Evolutionary conservation across 345 rosid species (phyloP).

Genomic region (Euclidium syriacum): DNA sequence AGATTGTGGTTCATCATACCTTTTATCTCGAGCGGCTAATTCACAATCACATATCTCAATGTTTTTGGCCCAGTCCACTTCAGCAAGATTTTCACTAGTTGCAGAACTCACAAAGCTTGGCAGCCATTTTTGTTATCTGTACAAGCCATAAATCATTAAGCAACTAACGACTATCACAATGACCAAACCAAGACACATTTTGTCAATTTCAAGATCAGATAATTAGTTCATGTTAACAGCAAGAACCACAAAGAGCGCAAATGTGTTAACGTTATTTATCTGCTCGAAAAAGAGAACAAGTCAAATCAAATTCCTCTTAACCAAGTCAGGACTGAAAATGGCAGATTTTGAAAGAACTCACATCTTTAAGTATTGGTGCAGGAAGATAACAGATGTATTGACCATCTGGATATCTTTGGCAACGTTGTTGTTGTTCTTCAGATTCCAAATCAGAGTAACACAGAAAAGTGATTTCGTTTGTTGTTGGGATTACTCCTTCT

Average conservation of each 20-base stretch:
- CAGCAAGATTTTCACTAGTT: constrained; percentile 78
- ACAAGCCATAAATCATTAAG: not conserved
- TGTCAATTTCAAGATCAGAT: not conserved
- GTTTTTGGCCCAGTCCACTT: constrained; percentile 85
- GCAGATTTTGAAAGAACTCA: constrained; percentile 32
- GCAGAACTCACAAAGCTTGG: constrained; percentile 85
- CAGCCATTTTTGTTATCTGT: constrained; percentile 56
- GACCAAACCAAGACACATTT: not conserved
- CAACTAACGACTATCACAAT: constrained; percentile 1
- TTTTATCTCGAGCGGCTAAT: constrained; percentile 63
- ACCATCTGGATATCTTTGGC: constrained; percentile 93
- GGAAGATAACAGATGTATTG: constrained; percentile 81
- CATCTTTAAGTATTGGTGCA: constrained; percentile 88
- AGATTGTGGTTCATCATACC: constrained; percentile 36
- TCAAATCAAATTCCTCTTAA: constrained; percentile 13
- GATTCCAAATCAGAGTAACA: constrained; percentile 58
- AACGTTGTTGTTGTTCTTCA: constrained; percentile 58
- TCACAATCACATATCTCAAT: constrained; percentile 96
- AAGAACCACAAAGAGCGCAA: too few species aligned
- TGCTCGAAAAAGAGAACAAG: constrained; percentile 35
- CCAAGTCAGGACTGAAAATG: too few species aligned
- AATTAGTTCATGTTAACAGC: too few species aligned
- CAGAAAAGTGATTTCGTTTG: constrained; percentile 88
- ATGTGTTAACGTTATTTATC: constrained; percentile 85
- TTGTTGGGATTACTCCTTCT: constrained; percentile 92